Conservation (phyloP, 179 eudicot species). For the Patellifolia procumbens region DNA sequence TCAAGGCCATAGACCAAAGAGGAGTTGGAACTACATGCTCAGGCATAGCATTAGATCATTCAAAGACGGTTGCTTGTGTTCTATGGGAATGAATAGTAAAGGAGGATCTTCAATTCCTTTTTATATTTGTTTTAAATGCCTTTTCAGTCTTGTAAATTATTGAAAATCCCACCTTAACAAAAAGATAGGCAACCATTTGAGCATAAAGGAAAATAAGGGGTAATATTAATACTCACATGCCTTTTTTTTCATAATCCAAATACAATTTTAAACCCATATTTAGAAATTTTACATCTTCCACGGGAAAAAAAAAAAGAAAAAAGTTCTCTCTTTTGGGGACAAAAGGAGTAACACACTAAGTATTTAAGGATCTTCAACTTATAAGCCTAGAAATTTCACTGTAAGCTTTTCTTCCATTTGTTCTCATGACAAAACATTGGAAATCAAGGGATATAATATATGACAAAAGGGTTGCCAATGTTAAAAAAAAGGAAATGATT, state of each 20-base stretch:
- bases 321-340: no score
- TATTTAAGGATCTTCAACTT: not conserved
- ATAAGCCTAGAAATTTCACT: not conserved
- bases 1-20: not conserved
- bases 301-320: not conserved
- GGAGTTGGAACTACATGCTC: not conserved
- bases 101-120: not conserved
- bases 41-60: not conserved
- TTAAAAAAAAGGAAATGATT: no score
- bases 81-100: not conserved
- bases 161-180: not conserved
- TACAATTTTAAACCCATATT: not conserved
- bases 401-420: not conserved
- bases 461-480: not conserved
- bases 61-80: not conserved
- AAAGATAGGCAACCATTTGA: no score
- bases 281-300: not conserved
- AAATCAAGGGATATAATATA: no score
- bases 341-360: not conserved
- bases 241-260: not conserved
- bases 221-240: not conserved
- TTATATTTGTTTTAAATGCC: no score
- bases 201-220: not conserved
- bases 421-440: not conserved
- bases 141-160: no score